Evolutionary conservation across 1,284 basidiomycete species (phyloP).

Genomic region (Ceratobasidium sp.): DNA sequence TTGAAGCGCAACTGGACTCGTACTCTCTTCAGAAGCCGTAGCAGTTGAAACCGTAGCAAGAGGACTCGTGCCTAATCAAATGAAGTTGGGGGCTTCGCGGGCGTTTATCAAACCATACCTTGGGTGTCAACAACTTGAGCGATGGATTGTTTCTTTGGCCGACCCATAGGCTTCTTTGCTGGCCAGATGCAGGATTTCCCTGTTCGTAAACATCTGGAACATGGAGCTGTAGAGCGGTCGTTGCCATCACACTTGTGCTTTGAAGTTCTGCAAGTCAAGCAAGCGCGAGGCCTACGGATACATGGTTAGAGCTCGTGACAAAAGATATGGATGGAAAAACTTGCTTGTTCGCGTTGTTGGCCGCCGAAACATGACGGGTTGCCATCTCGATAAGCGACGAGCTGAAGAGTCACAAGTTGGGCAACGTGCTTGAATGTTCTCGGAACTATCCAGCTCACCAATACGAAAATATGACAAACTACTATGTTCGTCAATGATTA

Average conservation of each 20-base stretch:
- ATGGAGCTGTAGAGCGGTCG: constrained; percentile 10
- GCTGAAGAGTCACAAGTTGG: no score
- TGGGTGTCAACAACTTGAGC: neutral
- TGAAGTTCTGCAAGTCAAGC: constrained; percentile 19
- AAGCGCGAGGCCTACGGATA: constrained; percentile 25
- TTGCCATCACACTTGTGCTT: constrained; percentile 39
- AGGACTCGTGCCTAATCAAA: neutral
- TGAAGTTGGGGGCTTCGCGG: neutral
- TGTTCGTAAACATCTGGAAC: constrained; percentile 9
- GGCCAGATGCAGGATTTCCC: constrained; percentile 35
- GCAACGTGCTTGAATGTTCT: no score
- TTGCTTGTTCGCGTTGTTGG: neutral
- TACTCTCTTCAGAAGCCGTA: neutral
- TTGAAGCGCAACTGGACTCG: neutral
- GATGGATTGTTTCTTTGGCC: constrained; percentile 29
- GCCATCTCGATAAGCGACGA: no score
- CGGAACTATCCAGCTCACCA: no score
- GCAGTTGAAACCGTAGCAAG: neutral
- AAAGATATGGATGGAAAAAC: neutral
- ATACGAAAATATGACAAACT: no score
- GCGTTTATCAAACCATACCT: neutral
- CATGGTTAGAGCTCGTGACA: neutral
- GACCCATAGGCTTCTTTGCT: constrained; percentile 31
- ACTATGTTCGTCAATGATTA: no score
- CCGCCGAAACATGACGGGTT: no score